A percentile compares a stretch with the other conserved stretches of the same genome.
phyloP scores from a whole-genome alignment of 1,139 yeast species.

The Scheffersomyces segobiensis region DNA sequence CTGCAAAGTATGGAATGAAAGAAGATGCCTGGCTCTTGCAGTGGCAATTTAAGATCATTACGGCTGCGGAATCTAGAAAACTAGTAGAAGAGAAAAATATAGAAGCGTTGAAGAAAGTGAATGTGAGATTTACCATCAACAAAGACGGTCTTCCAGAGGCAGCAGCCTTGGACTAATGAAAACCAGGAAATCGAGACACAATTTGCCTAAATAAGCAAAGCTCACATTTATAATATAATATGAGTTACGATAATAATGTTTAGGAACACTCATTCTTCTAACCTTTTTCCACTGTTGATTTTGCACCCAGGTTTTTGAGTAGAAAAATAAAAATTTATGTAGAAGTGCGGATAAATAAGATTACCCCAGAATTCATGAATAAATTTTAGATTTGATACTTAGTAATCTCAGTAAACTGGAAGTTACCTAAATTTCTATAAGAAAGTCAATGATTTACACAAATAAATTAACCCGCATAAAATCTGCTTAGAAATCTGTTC shows the following conservation, averaged over 20 bases:
- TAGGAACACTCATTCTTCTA: not conserved
- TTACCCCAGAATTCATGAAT: not conserved
- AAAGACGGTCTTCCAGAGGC: slow-evolving; percentile 19
- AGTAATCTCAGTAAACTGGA: not conserved
- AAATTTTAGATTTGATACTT: not conserved
- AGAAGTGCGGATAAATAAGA: not conserved
- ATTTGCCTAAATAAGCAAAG: not conserved
- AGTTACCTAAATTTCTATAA: too few species aligned
- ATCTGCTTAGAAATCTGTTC: not conserved
- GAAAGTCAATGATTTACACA: not conserved
- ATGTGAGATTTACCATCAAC: slow-evolving; percentile 10
- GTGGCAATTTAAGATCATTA: slow-evolving; percentile 24
- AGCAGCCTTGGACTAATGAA: slow-evolving; percentile 1
- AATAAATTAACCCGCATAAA: not conserved
- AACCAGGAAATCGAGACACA: not conserved
- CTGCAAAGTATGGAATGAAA: slow-evolving; percentile 18
- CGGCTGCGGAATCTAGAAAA: slow-evolving; percentile 18
- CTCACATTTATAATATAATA: not conserved
- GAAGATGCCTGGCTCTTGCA: slow-evolving; percentile 24
- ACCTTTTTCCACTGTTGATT: not conserved
- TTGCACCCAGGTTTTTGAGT: not conserved
- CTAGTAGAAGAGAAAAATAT: slow-evolving; percentile 13
- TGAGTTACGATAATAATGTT: not conserved
- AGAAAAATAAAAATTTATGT: not conserved
- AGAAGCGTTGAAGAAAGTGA: slow-evolving; percentile 15